A percentile compares a stretch with the other conserved stretches of the same genome.
Evolutionary conservation across 2,329 filamentous ascomycete genomes (phyloP).

Genomic region (Remersonia thermophila): DNA sequence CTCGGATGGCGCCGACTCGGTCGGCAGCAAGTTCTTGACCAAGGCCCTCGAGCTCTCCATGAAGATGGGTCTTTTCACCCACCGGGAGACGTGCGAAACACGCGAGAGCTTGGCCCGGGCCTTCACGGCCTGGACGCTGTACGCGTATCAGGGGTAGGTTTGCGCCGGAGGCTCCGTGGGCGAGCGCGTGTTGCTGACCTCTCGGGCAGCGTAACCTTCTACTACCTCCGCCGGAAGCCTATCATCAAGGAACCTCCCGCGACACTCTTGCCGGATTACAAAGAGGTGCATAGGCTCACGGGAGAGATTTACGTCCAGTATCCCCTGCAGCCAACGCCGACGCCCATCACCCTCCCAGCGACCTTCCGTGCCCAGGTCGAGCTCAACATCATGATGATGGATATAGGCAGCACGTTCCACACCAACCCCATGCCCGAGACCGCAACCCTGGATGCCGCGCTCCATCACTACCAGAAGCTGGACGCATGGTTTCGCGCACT

Average conservation of each 20-base stretch:
- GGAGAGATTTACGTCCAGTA: constrained; percentile 3
- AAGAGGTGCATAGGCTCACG: not conserved
- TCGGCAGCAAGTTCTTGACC: not conserved
- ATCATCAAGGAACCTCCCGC: not conserved
- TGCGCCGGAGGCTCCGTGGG: too few relatives aligned
- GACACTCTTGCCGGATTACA: not conserved
- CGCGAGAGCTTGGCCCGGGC: constrained; percentile 1
- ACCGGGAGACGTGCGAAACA: constrained; percentile 1
- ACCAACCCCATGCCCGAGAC: not conserved
- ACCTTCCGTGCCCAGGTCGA: not conserved
- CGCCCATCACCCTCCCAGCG: not conserved
- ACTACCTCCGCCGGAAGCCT: not conserved
- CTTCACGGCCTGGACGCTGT: constrained; percentile 3
- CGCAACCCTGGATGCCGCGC: not conserved
- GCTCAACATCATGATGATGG: constrained; percentile 1
- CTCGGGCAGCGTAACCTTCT: not conserved
- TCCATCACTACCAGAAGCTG: not conserved
- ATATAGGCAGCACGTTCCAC: not conserved
- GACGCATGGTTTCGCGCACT: not conserved
- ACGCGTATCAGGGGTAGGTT: too few relatives aligned
- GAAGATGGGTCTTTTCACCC: constrained; percentile 4
- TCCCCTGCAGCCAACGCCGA: not conserved
- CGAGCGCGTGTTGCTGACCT: not conserved
- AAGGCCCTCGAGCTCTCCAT: constrained; percentile 2
- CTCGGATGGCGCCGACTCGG: constrained; percentile 3